phyloP scores from a whole-genome alignment of 2,329 filamentous ascomycete species.

The Coniochaeta sp. region DNA sequence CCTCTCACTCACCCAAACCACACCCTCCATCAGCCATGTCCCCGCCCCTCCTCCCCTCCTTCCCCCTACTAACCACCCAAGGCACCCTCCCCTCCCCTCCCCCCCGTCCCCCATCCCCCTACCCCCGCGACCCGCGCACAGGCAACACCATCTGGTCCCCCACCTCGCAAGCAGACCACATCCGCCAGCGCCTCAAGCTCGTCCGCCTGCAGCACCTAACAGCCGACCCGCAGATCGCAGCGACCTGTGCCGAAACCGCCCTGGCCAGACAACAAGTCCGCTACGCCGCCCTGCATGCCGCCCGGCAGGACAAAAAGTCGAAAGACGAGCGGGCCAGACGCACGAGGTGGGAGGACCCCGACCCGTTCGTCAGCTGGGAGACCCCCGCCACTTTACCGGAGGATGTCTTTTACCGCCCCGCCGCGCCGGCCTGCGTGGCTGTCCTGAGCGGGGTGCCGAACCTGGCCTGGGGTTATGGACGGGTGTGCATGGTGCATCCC shows the following conservation, averaged over 20 bases:
- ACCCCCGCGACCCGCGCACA: neutral
- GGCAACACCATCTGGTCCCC: neutral
- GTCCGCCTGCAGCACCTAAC: neutral
- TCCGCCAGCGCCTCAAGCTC: conserved; percentile 1
- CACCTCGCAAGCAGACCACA: neutral
- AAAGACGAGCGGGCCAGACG: neutral
- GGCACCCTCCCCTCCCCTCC: neutral
- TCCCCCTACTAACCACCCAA: neutral
- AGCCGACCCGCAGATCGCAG: neutral
- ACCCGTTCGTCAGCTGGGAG: neutral
- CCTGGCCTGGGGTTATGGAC: neutral
- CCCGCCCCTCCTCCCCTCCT: neutral
- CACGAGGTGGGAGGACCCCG: neutral
- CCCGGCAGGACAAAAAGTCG: neutral
- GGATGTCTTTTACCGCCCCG: neutral
- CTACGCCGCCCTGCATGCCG: neutral
- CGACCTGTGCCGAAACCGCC: neutral
- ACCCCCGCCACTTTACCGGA: neutral
- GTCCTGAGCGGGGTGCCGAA: neutral
- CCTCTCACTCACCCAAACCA: no score
- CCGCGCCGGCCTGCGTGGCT: neutral
- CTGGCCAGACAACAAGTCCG: neutral
- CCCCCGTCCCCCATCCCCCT: neutral
- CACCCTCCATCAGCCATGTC: neutral
- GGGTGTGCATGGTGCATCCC: neutral